Evolutionary conservation across 805 yeast species (phyloP).

Genomic region (Yarrowia keelungensis): DNA sequence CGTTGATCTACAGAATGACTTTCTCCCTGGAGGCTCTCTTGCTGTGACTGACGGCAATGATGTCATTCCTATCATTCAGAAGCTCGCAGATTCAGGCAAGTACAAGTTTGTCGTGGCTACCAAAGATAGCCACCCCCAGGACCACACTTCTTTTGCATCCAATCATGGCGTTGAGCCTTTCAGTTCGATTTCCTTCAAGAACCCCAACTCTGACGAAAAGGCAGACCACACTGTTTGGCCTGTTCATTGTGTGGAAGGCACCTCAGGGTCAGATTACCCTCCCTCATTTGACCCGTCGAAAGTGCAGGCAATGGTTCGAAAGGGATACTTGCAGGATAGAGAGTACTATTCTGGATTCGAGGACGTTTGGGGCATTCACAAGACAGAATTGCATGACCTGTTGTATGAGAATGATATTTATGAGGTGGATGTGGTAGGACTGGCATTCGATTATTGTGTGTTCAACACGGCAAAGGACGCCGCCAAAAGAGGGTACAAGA

Average conservation of each 20-base stretch:
- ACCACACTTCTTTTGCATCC: constrained; percentile 84
- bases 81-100: constrained; percentile 52
- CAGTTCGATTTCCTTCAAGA: constrained; percentile 56
- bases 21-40: constrained; percentile 61
- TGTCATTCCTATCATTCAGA: constrained; percentile 60
- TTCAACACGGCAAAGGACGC: constrained; percentile 77
- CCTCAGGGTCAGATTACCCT: constrained; percentile 71
- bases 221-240: constrained; percentile 73
- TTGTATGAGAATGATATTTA: constrained; percentile 58
- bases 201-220: constrained; percentile 55
- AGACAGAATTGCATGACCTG: constrained; percentile 66
- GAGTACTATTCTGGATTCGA: constrained; percentile 89
- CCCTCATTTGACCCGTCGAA: constrained; percentile 53
- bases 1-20: constrained; percentile 86
- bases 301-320: constrained; percentile 60
- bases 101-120: constrained; percentile 77
- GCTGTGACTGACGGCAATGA: constrained; percentile 72
- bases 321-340: constrained; percentile 74
- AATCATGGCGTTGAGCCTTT: constrained; percentile 64
- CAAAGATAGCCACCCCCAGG: constrained; percentile 86
- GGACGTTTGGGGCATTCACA: constrained; percentile 76
- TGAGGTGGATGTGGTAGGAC: constrained; percentile 75
- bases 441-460: constrained; percentile 90
- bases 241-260: constrained; percentile 81
- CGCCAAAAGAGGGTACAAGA: constrained; percentile 63